A percentile compares a stretch with the other conserved stretches of the same genome.
These are phyloP conservation scores for Filobasidium wieringae DNA, from an alignment of 768 basidiomycete genomes.

Conservation along the genomic window DNA sequence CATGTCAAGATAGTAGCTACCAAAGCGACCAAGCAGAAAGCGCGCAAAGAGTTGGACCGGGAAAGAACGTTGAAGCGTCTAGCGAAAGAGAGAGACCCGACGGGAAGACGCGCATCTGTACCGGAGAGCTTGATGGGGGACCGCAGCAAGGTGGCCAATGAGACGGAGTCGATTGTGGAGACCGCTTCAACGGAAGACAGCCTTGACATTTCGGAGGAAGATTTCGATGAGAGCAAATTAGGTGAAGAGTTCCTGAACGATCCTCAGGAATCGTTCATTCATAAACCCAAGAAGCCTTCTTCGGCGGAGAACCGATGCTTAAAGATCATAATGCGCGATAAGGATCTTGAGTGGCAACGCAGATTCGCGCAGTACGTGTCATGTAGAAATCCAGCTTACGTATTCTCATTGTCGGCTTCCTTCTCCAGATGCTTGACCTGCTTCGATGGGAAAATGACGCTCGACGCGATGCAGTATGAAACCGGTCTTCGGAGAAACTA, in stretches of 20 bases:
- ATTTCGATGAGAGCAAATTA: constrained; percentile 1
- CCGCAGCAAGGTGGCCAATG: background rate
- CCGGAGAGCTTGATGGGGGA: background rate
- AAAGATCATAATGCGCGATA: constrained; percentile 76
- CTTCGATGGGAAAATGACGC: constrained; percentile 81
- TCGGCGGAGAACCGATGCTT: constrained; percentile 61
- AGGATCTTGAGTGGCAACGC: constrained; percentile 55
- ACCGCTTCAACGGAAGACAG: background rate
- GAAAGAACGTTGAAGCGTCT: constrained; percentile 16
- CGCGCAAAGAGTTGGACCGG: constrained; percentile 39
- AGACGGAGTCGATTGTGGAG: background rate
- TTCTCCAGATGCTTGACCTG: constrained; percentile 67
- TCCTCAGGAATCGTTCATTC: constrained; percentile 13
- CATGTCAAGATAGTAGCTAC: constrained; percentile 74
- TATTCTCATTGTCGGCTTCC: background rate
- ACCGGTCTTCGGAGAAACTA: constrained; percentile 76
- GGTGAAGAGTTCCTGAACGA: constrained; percentile 7
- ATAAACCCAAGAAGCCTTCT: constrained; percentile 14
- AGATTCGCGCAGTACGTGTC: constrained; percentile 62
- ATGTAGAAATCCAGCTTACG: background rate
- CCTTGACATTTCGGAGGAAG: background rate
- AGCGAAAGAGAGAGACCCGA: background rate
- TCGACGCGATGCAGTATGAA: constrained; percentile 84
- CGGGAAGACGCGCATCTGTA: background rate
- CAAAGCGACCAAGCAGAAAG: constrained; percentile 58